phyloP scores from a whole-genome alignment of 1,284 basidiomycete genomes.

The Tausonia pullulans region DNA sequence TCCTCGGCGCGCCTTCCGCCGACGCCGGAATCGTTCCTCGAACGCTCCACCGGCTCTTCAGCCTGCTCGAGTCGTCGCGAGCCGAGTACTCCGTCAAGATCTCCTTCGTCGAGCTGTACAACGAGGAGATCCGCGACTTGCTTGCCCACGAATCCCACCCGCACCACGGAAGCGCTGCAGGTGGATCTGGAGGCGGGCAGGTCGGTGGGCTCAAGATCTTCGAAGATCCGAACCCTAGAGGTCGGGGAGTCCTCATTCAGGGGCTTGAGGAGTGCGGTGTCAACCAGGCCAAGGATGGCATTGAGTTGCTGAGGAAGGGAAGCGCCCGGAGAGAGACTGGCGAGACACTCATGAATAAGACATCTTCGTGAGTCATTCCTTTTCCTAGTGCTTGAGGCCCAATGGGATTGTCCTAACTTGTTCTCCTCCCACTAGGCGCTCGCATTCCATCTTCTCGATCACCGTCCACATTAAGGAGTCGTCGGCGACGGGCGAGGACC shows the following conservation, averaged over 20 bases:
- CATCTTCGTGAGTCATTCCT: constrained; percentile 50
- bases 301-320: constrained; percentile 75
- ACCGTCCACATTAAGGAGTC: constrained; percentile 87
- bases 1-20: constrained; percentile 69
- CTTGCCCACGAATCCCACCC: constrained; percentile 51
- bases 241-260: constrained; percentile 73
- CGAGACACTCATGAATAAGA: constrained; percentile 95
- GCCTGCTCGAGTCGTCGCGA: constrained; percentile 57
- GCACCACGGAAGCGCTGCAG: constrained; percentile 35
- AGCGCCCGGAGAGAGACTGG: constrained; percentile 87
- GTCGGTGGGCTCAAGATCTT: constrained; percentile 68
- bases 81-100: constrained; percentile 85
- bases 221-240: constrained; percentile 71
- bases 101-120: constrained; percentile 96
- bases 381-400: background rate
- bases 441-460: constrained; percentile 96
- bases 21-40: constrained; percentile 98
- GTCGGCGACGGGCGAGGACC: constrained; percentile 62
- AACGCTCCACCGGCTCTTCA: constrained; percentile 83
- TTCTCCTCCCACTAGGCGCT: constrained; percentile 48
- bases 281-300: constrained; percentile 70
- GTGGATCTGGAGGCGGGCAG: constrained; percentile 32
- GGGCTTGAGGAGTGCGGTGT: constrained; percentile 86
- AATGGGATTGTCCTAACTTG: background rate
- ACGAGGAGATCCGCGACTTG: constrained; percentile 95